phyloP scores from a whole-genome alignment of 768 basidiomycete genomes.

The Lactarius trivialis region DNA sequence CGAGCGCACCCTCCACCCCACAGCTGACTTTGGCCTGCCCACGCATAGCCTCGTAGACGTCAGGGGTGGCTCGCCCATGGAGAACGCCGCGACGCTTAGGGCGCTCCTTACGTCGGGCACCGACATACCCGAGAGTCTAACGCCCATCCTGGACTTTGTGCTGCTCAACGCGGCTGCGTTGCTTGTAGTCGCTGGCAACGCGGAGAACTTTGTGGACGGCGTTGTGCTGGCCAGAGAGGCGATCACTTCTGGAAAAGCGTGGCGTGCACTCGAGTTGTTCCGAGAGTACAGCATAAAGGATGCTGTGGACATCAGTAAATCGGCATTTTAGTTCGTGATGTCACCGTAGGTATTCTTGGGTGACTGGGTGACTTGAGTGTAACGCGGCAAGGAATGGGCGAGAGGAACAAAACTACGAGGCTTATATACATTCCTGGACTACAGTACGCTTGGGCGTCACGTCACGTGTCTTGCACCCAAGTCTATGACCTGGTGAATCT shows the following conservation, averaged over 20 bases:
- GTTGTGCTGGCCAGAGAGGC: slow-evolving; percentile 59
- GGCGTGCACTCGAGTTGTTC: slow-evolving; percentile 18
- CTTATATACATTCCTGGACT: too few species aligned
- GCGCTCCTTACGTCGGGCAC: slow-evolving; percentile 53
- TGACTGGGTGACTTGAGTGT: too few species aligned
- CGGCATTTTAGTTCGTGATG: too few species aligned
- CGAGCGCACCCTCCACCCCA: slow-evolving; percentile 53
- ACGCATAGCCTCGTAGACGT: slow-evolving; percentile 66
- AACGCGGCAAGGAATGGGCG: too few species aligned
- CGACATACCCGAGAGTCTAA: slow-evolving; percentile 48
- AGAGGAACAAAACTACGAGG: too few species aligned
- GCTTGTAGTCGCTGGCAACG: slow-evolving; percentile 77
- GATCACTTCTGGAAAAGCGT: slow-evolving; percentile 49
- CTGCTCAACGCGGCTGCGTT: slow-evolving; percentile 86
- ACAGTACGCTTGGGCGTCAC: too few species aligned
- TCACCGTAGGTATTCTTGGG: too few species aligned
- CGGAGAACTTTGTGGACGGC: slow-evolving; percentile 62
- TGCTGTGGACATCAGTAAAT: too few species aligned
- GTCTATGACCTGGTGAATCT: too few species aligned
- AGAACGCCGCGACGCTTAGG: slow-evolving; percentile 75
- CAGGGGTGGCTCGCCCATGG: slow-evolving; percentile 61
- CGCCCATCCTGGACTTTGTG: slow-evolving; percentile 77
- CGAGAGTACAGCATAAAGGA: slow-evolving; percentile 9
- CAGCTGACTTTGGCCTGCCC: slow-evolving; percentile 65
- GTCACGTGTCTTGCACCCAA: too few species aligned